A percentile compares a stretch with the other conserved stretches of the same genome.
Conservation (phyloP, 2,329 filamentous ascomycete genomes). For the Didymella pinodella region DNA sequence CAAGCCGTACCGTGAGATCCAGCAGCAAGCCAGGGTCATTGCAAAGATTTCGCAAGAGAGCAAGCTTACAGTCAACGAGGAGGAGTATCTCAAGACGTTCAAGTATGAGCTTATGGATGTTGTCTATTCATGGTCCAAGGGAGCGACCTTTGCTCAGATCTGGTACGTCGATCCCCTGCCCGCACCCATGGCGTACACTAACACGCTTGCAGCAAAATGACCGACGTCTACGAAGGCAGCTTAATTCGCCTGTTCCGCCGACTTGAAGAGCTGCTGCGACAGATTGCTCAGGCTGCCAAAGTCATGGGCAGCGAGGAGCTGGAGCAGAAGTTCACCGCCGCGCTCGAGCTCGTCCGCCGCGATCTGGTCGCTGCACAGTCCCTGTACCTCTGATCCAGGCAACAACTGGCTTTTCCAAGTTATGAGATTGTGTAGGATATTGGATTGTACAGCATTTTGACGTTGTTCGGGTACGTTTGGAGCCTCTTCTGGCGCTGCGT, state of each 20-base stretch:
- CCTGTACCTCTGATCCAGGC: constrained; percentile 71
- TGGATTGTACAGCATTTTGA: constrained; percentile 23
- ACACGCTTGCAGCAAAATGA: constrained; percentile 83
- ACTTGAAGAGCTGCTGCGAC: constrained; percentile 89
- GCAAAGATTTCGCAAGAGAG: constrained; percentile 95
- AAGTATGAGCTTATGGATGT: constrained; percentile 98
- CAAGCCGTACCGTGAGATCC: constrained; percentile 86
- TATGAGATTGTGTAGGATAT: background rate
- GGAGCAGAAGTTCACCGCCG: constrained; percentile 88
- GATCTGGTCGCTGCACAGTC: constrained; percentile 96
- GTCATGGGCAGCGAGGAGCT: constrained; percentile 98
- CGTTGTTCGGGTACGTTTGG: constrained; percentile 26
- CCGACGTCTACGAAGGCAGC: constrained; percentile 95
- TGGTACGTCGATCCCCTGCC: constrained; percentile 70
- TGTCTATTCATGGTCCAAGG: constrained; percentile 89
- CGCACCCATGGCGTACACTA: background rate
- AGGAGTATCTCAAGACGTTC: constrained; percentile 88
- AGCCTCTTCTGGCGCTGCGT: constrained; percentile 25
- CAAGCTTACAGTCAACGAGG: constrained; percentile 92
- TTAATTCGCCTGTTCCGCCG: constrained; percentile 95
- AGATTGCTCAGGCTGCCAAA: constrained; percentile 94
- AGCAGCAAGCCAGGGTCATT: constrained; percentile 83
- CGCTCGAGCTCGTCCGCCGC: constrained; percentile 83
- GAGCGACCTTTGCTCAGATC: constrained; percentile 88
- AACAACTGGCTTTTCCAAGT: background rate